These are phyloP conservation scores for Taphrina confusa DNA, from an alignment of 1,139 yeast genomes.

Conservation along the genomic window DNA sequence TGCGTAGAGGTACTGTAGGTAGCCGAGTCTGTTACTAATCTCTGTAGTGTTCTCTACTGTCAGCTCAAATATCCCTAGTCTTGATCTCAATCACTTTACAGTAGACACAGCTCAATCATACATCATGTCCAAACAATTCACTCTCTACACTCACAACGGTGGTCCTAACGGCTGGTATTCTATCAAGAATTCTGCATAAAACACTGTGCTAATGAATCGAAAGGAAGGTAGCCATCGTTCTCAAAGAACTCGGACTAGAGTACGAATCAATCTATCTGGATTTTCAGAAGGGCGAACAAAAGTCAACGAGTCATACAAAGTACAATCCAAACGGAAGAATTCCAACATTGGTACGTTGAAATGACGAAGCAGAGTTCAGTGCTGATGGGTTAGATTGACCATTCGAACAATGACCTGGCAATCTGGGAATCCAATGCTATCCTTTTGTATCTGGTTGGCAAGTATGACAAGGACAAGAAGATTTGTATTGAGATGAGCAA, in stretches of 20 bases:
- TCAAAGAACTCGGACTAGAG: slow-evolving; percentile 72
- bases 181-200: too few species aligned
- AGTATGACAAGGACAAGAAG: slow-evolving; percentile 66
- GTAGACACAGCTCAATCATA: too few species aligned
- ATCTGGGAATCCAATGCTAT: slow-evolving; percentile 38
- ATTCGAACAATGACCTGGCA: slow-evolving; percentile 30
- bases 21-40: too few species aligned
- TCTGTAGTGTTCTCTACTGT: too few species aligned
- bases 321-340: slow-evolving; percentile 37
- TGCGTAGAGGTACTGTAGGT: too few species aligned
- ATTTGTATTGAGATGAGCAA: slow-evolving; percentile 74
- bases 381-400: slow-evolving; percentile 23
- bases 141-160: slow-evolving; percentile 34
- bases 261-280: slow-evolving; percentile 84
- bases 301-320: slow-evolving; percentile 23
- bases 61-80: too few species aligned
- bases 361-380: background rate
- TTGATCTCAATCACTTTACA: too few species aligned
- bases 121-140: slow-evolving; percentile 24
- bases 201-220: too few species aligned
- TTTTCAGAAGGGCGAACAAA: slow-evolving; percentile 48
- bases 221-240: slow-evolving; percentile 86
- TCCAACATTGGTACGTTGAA: slow-evolving; percentile 23
- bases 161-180: slow-evolving; percentile 56
- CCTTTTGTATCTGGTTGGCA: slow-evolving; percentile 52